Base-by-base conservation (phyloP, 2,329 filamentous ascomycete genomes). In the Metarhizium album region DNA sequence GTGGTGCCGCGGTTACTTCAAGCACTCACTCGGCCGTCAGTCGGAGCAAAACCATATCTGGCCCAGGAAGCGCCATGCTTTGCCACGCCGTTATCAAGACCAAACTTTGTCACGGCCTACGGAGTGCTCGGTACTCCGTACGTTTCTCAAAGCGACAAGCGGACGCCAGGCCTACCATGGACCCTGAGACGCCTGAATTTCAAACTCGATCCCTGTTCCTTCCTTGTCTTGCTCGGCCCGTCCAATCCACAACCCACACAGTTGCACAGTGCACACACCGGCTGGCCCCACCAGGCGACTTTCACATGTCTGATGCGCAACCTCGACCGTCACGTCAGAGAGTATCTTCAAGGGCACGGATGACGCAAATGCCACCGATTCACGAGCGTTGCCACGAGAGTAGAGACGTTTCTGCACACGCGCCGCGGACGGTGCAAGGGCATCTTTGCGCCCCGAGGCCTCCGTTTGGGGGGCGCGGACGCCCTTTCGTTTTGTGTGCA, bases 281-380 rank as follows among this genome's bases (percentile, higher is more conserved):
- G n/a, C n/a, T n/a, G n/a, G n/a, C n/a, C n/a, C n/a, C n/a, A n/a
- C n/a, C n/a, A 11, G 11, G 31, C 55, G 59, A 58, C 59, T 62
- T 60, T 62, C 60, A 62, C 60, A 62, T 62, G 60, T 53, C 57
- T 62, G 52, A 57, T 54, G 50, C 55, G 50, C 53, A 57, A 51
- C 7, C 13, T 24, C 8, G 3, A 23, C 37, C 13, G 18, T 40
- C 11, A 38, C 35, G 35, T 14, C 27, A 29, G 14, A 40, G 18
- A 11, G 14, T 20, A 40, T 40, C 5, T 18, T 18, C 9, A 4
- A 22, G 5, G 8, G 4, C 16, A 5, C n/a, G 40, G 13, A 29
- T 29, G 27, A 29, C 27, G 27, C 27, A 29, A 29, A 9, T 29
- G 7, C 27, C 40, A 43, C 40, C 13, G 20, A 24, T 14, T 24